These are phyloP conservation scores for Zygoascus ofunaensis DNA, from an alignment of 805 yeast genomes.

Conservation along the genomic window DNA sequence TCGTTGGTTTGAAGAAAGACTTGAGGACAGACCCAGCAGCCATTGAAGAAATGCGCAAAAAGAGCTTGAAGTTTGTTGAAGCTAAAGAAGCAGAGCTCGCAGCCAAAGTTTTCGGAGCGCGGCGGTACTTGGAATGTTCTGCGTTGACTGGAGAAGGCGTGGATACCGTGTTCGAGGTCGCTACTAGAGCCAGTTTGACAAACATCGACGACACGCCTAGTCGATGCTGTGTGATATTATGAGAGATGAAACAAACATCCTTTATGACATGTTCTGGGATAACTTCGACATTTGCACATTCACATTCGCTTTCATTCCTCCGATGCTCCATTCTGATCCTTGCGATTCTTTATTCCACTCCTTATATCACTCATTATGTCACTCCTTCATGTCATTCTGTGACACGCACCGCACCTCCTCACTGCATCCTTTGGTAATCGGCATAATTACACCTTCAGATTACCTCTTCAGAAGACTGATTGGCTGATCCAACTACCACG, in stretches of 20 bases:
- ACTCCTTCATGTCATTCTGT: no score
- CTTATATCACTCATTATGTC: not conserved
- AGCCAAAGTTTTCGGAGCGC: conserved; percentile 75
- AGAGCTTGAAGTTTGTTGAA: conserved; percentile 43
- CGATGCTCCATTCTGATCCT: not conserved
- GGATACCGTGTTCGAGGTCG: conserved; percentile 86
- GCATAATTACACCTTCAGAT: no score
- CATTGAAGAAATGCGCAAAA: conserved; percentile 30
- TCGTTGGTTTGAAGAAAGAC: conserved; percentile 83
- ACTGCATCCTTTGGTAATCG: no score
- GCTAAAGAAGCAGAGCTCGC: conserved; percentile 52
- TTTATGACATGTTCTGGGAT: no score
- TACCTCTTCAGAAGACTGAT: no score
- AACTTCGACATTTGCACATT: no score
- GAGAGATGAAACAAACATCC: no score
- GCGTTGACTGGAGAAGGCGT: conserved; percentile 93
- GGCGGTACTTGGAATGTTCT: conserved; percentile 76
- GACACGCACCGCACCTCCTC: no score
- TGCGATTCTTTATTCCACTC: not conserved
- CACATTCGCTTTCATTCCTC: not conserved
- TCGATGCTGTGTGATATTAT: conserved; percentile 20
- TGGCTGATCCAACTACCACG: not conserved
- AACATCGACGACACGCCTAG: conserved; percentile 8
- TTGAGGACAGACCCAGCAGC: conserved; percentile 41
- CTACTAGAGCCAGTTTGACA: conserved; percentile 73